Evolutionary conservation across 2,329 filamentous ascomycete genomes (phyloP).

Genomic region (Monosporascus sp.): DNA sequence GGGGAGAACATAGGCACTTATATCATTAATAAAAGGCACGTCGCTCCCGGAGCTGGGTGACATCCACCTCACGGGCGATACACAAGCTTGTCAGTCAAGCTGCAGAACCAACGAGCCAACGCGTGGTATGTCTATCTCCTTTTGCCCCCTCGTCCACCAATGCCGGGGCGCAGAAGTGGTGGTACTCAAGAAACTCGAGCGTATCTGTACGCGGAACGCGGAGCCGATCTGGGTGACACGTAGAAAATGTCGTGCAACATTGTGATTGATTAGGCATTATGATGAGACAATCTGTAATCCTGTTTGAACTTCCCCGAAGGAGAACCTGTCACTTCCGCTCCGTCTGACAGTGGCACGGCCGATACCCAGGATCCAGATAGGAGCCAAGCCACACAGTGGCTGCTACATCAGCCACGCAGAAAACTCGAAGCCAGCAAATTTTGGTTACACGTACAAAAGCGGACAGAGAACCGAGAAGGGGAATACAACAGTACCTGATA

Average conservation of each 20-base stretch:
- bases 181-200: neutral
- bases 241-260: conserved; percentile 2
- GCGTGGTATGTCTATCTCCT: neutral
- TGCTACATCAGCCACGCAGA: neutral
- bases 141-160: too few relatives aligned
- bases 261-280: neutral
- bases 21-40: neutral
- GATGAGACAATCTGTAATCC: conserved; percentile 2
- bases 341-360: conserved; percentile 2
- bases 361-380: neutral
- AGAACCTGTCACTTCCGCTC: neutral
- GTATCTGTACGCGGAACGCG: neutral
- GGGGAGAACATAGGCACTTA: conserved; percentile 2
- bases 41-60: conserved; percentile 15
- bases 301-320: conserved; percentile 1
- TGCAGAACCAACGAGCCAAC: neutral
- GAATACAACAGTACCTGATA: neutral
- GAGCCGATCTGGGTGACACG: conserved; percentile 1
- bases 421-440: too few relatives aligned
- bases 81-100: conserved; percentile 3
- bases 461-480: neutral
- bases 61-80: conserved; percentile 16
- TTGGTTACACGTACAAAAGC: neutral
- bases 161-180: too few relatives aligned
- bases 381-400: neutral